Base-by-base conservation (phyloP, 1,284 basidiomycete genomes). In the Ustilago tritici region DNA sequence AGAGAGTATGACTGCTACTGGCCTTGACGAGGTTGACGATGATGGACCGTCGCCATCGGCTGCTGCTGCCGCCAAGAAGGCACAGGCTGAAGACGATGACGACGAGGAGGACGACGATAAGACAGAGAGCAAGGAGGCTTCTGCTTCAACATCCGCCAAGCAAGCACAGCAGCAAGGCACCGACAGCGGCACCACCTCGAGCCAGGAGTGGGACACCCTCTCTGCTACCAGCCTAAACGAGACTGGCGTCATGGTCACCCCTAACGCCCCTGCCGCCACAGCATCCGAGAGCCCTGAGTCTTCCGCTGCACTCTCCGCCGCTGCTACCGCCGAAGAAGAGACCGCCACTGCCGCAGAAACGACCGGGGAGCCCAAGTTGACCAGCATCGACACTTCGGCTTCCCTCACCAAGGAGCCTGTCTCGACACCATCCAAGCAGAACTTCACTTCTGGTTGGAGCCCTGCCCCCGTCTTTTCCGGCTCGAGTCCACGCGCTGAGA, bases 181-280 rank as follows among this genome's bases (percentile, higher is more conserved):
- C 52, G 66, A 72, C 73, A 77, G 75, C 55, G 73, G 77, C 54
- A 79, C 77, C 34, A 79, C 79, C 28, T 80, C 79, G n/a, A 78
- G 76, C 56, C 79, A 80, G 59, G 79, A 80, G 61, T 80, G 79
- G 79, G 79, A 80, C 67, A 79, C 72, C 4, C 73, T 79, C 38
- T 73, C 70, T 1, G 70, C 75, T 15, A 73, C 63, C 46, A 73
- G 70, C 61, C 66, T 77, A 60, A 77, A 72, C 66, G 75, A 77
- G 17, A 66, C 70, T 17, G 75, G 74, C 53, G 69, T 76, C 56
- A 61, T 76, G 19, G 74, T 72, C 41, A 65, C 69, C 32, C 65
- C 74, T 12, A 65, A 61, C 56, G 61, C 60, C 28, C 19, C 68
- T 28, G 36, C 61, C 49, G 50, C 69, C 58, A 52, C 67, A 15